Evolutionary conservation across 176 grass and related monocot species (phyloP).

Genomic region (Triticum aestivum): IWGSC_CS_RefSeq_v2.1 NC_057812.1:613169350-613169849

Average conservation of each 20-base stretch:
- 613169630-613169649: not conserved
- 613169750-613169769: not conserved
- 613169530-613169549: not conserved
- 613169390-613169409: no score
- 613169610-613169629: not conserved
- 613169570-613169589: not conserved
- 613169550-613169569: not conserved
- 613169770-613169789: not conserved
- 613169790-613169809: not conserved
- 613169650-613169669: not conserved
- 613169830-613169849: no score
- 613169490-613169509: not conserved
- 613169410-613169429: no score
- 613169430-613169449: no score
- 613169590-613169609: not conserved
- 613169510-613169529: not conserved
- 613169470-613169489: not conserved
- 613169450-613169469: not conserved
- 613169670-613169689: not conserved
- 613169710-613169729: not conserved
- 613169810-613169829: not conserved
- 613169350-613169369: no score
- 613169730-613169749: not conserved
- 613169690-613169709: not conserved
- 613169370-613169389: no score